Conservation (phyloP, 345 rosid species). For the Schrenkiella parvula region DNA sequence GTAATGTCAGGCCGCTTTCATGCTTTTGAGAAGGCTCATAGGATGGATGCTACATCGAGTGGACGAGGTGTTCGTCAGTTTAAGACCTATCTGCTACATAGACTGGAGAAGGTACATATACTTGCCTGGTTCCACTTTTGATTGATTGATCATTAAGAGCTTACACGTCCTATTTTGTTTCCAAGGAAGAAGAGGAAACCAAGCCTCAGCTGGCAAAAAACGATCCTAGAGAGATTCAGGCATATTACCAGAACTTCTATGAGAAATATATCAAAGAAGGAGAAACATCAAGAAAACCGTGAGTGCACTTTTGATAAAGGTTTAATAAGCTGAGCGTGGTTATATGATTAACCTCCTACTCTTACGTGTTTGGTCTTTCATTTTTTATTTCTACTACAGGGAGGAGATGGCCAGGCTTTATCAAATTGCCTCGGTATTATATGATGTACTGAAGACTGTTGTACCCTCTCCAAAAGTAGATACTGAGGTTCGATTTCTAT, state of each 20-base stretch:
- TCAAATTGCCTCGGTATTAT: slow-evolving; percentile 75
- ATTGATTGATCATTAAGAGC: background rate
- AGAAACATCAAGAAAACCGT: slow-evolving; percentile 67
- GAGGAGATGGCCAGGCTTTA: slow-evolving; percentile 86
- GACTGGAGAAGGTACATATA: slow-evolving; percentile 69
- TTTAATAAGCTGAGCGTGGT: slow-evolving; percentile 6
- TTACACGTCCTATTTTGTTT: slow-evolving; percentile 9
- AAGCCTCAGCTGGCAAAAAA: slow-evolving; percentile 40
- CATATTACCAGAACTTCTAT: slow-evolving; percentile 60
- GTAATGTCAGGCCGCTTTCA: slow-evolving; percentile 69
- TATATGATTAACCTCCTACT: background rate
- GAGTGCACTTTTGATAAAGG: slow-evolving; percentile 32
- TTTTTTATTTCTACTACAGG: slow-evolving; percentile 48
- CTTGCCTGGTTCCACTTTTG: background rate
- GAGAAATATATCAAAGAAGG: slow-evolving; percentile 58
- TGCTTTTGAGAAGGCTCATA: slow-evolving; percentile 89
- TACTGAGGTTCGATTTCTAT: slow-evolving; percentile 47
- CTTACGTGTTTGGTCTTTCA: slow-evolving; percentile 13
- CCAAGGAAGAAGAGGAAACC: slow-evolving; percentile 63
- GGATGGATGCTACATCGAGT: slow-evolving; percentile 50
- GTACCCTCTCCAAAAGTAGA: slow-evolving; percentile 57
- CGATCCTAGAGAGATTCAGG: slow-evolving; percentile 66
- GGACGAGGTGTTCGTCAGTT: slow-evolving; percentile 95
- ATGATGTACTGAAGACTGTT: slow-evolving; percentile 67
- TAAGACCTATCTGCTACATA: slow-evolving; percentile 79